Conservation (phyloP, 495 filamentous ascomycete species). For the Xylaria nigripes region DNA sequence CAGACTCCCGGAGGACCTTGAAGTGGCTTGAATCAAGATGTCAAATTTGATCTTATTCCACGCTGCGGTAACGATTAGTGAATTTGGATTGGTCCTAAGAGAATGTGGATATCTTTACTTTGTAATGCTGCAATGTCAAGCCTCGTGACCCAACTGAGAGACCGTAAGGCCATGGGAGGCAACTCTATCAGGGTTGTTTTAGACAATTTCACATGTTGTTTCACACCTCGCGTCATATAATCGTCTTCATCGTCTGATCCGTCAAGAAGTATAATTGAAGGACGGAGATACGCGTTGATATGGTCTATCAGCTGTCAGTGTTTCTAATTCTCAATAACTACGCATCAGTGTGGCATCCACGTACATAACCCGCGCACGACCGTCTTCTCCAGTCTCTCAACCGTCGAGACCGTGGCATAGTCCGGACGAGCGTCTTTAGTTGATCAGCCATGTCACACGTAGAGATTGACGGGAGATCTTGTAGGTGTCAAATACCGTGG, state of each 20-base stretch:
- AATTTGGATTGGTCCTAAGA: slow-evolving; percentile 12
- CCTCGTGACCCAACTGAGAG: slow-evolving; percentile 66
- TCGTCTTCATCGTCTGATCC: slow-evolving; percentile 40
- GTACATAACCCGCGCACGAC: slow-evolving; percentile 35
- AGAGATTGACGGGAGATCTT: neutral
- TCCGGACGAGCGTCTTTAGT: slow-evolving; percentile 48
- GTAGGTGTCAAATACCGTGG: slow-evolving; percentile 36
- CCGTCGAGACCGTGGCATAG: slow-evolving; percentile 40
- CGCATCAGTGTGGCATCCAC: slow-evolving; percentile 1
- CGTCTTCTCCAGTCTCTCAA: slow-evolving; percentile 40
- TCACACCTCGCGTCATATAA: slow-evolving; percentile 48
- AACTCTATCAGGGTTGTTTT: slow-evolving; percentile 55
- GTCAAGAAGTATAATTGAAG: slow-evolving; percentile 49
- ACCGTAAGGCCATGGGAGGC: slow-evolving; percentile 49
- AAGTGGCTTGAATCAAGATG: slow-evolving; percentile 65
- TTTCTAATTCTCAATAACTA: neutral
- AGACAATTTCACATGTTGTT: slow-evolving; percentile 34
- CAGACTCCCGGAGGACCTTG: slow-evolving; percentile 59
- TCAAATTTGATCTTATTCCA: slow-evolving; percentile 71
- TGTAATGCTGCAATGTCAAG: slow-evolving; percentile 63
- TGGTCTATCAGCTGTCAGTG: slow-evolving; percentile 26
- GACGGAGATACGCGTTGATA: slow-evolving; percentile 50
- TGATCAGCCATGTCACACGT: slow-evolving; percentile 1
- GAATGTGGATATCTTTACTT: slow-evolving; percentile 38
- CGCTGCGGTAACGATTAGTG: slow-evolving; percentile 31